Percentiles rank a stretch among this genome's conserved stretches.
Evolutionary conservation across 495 filamentous ascomycete species (phyloP).

Genomic region (Xylona heveae): DNA sequence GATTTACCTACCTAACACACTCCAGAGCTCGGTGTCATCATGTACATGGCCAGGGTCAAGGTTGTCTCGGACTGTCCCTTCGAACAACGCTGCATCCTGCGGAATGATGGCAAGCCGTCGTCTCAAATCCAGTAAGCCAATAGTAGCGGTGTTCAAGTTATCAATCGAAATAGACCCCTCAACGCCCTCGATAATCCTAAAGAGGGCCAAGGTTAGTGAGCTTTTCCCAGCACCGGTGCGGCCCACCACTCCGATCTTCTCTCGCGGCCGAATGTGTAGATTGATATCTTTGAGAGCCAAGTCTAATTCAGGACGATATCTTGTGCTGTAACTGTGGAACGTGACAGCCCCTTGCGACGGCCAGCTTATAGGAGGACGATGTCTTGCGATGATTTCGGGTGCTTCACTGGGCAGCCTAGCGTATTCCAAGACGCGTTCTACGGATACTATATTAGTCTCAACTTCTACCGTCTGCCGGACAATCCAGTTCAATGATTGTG

Average conservation of each 20-base stretch:
- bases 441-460: slow-evolving; percentile 97
- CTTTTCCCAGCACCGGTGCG: slow-evolving; percentile 95
- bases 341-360: slow-evolving; percentile 75
- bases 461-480: slow-evolving; percentile 98
- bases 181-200: slow-evolving; percentile 82
- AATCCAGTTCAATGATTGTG: slow-evolving; percentile 98
- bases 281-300: slow-evolving; percentile 83
- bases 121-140: slow-evolving; percentile 76
- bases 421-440: slow-evolving; percentile 95
- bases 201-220: slow-evolving; percentile 79
- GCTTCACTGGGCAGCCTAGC: slow-evolving; percentile 85
- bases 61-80: slow-evolving; percentile 90
- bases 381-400: slow-evolving; percentile 76
- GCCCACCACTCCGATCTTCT: slow-evolving; percentile 96
- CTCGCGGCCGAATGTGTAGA: slow-evolving; percentile 77
- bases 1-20: slow-evolving; percentile 75
- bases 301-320: slow-evolving; percentile 76
- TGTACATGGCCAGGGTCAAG: slow-evolving; percentile 88
- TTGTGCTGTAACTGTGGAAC: slow-evolving; percentile 82
- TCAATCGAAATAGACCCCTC: slow-evolving; percentile 77
- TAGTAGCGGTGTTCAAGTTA: slow-evolving; percentile 65
- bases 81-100: slow-evolving; percentile 92
- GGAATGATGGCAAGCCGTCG: slow-evolving; percentile 92
- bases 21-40: slow-evolving; percentile 96
- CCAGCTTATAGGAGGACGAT: slow-evolving; percentile 77